phyloP scores from a whole-genome alignment of 495 filamentous ascomycete genomes.

The Clavariopsis aquatica region DNA sequence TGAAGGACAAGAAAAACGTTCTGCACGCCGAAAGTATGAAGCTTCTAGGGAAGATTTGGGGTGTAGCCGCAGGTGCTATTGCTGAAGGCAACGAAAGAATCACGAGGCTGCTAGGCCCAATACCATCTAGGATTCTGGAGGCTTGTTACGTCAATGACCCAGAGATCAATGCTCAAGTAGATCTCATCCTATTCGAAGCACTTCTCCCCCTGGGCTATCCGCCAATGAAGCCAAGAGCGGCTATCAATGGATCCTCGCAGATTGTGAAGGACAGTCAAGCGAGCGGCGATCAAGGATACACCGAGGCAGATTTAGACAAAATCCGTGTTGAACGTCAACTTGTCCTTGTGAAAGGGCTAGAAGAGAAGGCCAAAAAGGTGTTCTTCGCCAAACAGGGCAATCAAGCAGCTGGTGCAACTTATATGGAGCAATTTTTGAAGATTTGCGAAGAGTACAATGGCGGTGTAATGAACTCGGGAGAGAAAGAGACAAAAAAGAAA shows the following conservation, averaged over 20 bases:
- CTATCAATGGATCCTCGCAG: slow-evolving; percentile 47
- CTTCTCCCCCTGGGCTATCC: slow-evolving; percentile 85
- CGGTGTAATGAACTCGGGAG: slow-evolving; percentile 74
- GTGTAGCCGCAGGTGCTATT: slow-evolving; percentile 83
- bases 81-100: slow-evolving; percentile 78
- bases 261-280: slow-evolving; percentile 55
- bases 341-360: slow-evolving; percentile 74
- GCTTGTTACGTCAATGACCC: slow-evolving; percentile 87
- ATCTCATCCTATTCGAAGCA: slow-evolving; percentile 81
- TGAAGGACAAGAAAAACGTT: slow-evolving; percentile 78
- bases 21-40: slow-evolving; percentile 86
- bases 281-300: slow-evolving; percentile 52
- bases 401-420: slow-evolving; percentile 67
- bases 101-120: slow-evolving; percentile 67
- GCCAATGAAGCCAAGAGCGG: slow-evolving; percentile 68
- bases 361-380: slow-evolving; percentile 75
- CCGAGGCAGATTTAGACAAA: slow-evolving; percentile 69
- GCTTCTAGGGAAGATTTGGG: slow-evolving; percentile 83
- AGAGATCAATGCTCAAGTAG: slow-evolving; percentile 80
- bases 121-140: slow-evolving; percentile 83
- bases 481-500: slow-evolving; percentile 64
- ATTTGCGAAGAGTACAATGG: slow-evolving; percentile 85
- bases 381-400: slow-evolving; percentile 84
- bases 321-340: slow-evolving; percentile 84
- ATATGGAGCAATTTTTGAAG: slow-evolving; percentile 70